A percentile compares a stretch with the other conserved stretches of the same genome.
phyloP scores from a whole-genome alignment of 495 filamentous ascomycete species.

The Margaritispora aquatica region DNA sequence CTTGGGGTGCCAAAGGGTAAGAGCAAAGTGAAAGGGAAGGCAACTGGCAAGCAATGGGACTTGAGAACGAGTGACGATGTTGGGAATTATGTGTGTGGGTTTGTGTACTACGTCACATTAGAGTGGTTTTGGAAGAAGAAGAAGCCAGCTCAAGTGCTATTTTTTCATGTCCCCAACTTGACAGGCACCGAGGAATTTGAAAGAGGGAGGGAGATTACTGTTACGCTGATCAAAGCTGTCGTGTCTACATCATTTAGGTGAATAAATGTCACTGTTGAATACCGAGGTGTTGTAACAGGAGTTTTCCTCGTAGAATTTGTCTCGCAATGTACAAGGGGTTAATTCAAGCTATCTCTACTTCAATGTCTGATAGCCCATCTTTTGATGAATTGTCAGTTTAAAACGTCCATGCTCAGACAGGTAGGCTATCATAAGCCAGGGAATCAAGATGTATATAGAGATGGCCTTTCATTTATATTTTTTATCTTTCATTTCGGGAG shows the following conservation, averaged over 20 bases:
- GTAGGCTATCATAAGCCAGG: no score
- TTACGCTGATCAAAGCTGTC: constrained; percentile 9
- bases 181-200: constrained; percentile 4
- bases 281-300: no score
- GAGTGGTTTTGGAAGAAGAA: constrained; percentile 14
- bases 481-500: no score
- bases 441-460: no score
- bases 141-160: background rate
- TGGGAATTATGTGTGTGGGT: constrained; percentile 29
- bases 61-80: constrained; percentile 25
- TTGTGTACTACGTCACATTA: constrained; percentile 25
- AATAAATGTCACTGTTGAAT: no score
- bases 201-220: constrained; percentile 3
- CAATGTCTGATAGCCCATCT: no score
- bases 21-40: background rate
- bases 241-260: background rate
- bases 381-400: no score
- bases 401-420: no score
- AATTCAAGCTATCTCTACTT: no score
- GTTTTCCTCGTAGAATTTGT: no score
- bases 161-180: constrained; percentile 18
- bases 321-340: no score
- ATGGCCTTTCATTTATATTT: no score
- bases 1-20: background rate
- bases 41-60: constrained; percentile 9